Percentiles rank a stretch among this genome's conserved stretches.
Conservation (phyloP, 352 stramenopile species). For the Phytophthora aleatoria region DNA sequence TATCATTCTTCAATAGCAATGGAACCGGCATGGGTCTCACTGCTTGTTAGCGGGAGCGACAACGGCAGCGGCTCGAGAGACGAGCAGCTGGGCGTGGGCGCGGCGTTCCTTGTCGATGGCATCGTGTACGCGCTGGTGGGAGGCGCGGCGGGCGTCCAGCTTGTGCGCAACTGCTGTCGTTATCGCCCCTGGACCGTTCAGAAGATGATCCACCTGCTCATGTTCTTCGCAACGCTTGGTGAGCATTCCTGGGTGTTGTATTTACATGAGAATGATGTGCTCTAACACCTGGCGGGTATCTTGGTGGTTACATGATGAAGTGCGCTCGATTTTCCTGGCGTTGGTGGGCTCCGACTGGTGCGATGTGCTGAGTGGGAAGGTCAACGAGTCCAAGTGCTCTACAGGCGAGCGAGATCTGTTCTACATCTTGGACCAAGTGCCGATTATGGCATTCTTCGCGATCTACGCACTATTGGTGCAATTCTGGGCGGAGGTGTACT, state of each 20-base stretch:
- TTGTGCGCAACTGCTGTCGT: slow-evolving; percentile 83
- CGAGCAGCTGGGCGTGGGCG: slow-evolving; percentile 54
- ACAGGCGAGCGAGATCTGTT: slow-evolving; percentile 77
- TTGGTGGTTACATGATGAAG: slow-evolving; percentile 18
- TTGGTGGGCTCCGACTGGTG: slow-evolving; percentile 85
- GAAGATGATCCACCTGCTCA: slow-evolving; percentile 88
- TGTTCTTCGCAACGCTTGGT: slow-evolving; percentile 81
- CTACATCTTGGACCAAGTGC: slow-evolving; percentile 85
- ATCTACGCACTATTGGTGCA: slow-evolving; percentile 85
- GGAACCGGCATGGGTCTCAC: slow-evolving; percentile 17
- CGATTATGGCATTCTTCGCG: slow-evolving; percentile 83
- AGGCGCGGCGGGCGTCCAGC: slow-evolving; percentile 59
- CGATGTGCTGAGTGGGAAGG: slow-evolving; percentile 69
- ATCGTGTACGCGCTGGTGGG: slow-evolving; percentile 75
- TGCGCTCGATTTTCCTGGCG: slow-evolving; percentile 70
- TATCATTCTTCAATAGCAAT: slow-evolving; percentile 24
- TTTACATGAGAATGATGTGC: neutral
- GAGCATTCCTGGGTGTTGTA: neutral
- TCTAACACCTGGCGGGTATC: neutral
- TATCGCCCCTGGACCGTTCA: slow-evolving; percentile 88
- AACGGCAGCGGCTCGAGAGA: slow-evolving; percentile 23
- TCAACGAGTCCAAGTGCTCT: slow-evolving; percentile 63
- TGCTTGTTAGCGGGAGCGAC: slow-evolving; percentile 7
- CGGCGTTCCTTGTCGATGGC: slow-evolving; percentile 69
- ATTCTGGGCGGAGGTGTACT: slow-evolving; percentile 91